Percentiles rank a stretch among this genome's conserved stretches.
These are phyloP conservation scores for Lophiostoma macrostomum DNA, from an alignment of 495 filamentous ascomycete species.

Conservation along the genomic window DNA sequence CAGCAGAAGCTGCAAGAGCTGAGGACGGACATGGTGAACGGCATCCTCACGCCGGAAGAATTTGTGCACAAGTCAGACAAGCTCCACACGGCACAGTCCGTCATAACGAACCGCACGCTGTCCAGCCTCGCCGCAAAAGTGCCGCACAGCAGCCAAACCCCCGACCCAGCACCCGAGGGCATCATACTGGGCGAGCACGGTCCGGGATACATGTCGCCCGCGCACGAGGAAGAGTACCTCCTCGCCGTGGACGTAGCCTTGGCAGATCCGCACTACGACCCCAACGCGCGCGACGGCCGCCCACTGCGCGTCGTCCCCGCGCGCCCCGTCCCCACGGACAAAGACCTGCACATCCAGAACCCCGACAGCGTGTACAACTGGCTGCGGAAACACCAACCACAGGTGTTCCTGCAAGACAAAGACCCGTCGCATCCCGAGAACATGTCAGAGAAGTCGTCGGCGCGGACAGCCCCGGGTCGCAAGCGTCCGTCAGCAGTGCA, in stretches of 20 bases:
- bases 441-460: constrained; percentile 31
- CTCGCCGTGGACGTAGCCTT: constrained; percentile 65
- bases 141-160: constrained; percentile 21
- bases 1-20: constrained; percentile 48
- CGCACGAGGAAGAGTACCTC: constrained; percentile 79
- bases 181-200: constrained; percentile 22
- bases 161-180: constrained; percentile 20
- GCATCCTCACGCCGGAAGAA: constrained; percentile 41
- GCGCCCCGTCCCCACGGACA: constrained; percentile 22
- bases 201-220: constrained; percentile 61
- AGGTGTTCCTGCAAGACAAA: constrained; percentile 78
- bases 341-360: constrained; percentile 58
- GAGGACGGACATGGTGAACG: constrained; percentile 44
- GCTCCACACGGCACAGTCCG: constrained; percentile 29
- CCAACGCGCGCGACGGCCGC: constrained; percentile 18
- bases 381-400: constrained; percentile 77
- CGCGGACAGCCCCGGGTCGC: constrained; percentile 21
- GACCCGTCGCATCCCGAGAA: constrained; percentile 46
- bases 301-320: constrained; percentile 20
- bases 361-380: constrained; percentile 87
- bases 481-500: constrained; percentile 17
- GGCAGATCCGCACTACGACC: constrained; percentile 39
- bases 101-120: constrained; percentile 26
- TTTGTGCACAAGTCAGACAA: constrained; percentile 26
- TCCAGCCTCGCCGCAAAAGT: constrained; percentile 12